Evolutionary conservation across 169 alveolate genomes (phyloP).

Genomic region (Plasmodium billcollinsi): DNA sequence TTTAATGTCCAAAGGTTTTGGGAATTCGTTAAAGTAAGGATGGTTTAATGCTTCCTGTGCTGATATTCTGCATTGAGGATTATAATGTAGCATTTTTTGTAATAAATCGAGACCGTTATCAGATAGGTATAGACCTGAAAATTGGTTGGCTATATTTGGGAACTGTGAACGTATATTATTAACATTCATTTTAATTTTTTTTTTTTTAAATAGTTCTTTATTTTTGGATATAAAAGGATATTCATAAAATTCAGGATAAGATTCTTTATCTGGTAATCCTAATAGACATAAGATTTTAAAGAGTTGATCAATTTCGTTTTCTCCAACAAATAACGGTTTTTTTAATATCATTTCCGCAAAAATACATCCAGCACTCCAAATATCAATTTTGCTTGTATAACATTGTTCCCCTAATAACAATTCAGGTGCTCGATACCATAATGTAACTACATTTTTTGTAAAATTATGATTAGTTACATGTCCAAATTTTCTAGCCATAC

Average conservation of each 20-base stretch:
- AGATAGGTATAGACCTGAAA: slow-evolving; percentile 84
- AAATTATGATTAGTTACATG: slow-evolving; percentile 89
- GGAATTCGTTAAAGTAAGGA: slow-evolving; percentile 86
- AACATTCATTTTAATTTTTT: slow-evolving; percentile 81
- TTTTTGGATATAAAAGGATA: slow-evolving; percentile 77
- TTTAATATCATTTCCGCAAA: slow-evolving; percentile 92
- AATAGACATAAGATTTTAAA: slow-evolving; percentile 91
- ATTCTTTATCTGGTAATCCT: slow-evolving; percentile 92
- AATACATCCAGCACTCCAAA: slow-evolving; percentile 98
- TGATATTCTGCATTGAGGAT: slow-evolving; percentile 95
- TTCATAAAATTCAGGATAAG: slow-evolving; percentile 83
- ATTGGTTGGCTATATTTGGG: slow-evolving; percentile 64
- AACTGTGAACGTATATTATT: slow-evolving; percentile 71
- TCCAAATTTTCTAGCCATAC: slow-evolving; percentile 93
- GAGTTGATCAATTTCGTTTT: slow-evolving; percentile 91
- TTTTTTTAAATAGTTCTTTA: slow-evolving; percentile 75
- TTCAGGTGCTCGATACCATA: slow-evolving; percentile 99
- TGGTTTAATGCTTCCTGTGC: slow-evolving; percentile 96
- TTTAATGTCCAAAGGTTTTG: slow-evolving; percentile 51
- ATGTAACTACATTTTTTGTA: slow-evolving; percentile 96
- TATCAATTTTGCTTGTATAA: slow-evolving; percentile 96
- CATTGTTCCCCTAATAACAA: slow-evolving; percentile 94
- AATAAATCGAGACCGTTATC: slow-evolving; percentile 95
- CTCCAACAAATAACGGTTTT: slow-evolving; percentile 92
- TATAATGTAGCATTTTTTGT: slow-evolving; percentile 92